A percentile compares a stretch with the other conserved stretches of the same genome.
Evolutionary conservation across 495 filamentous ascomycete genomes (phyloP).

Genomic region (Hypoxylon trugodes): DNA sequence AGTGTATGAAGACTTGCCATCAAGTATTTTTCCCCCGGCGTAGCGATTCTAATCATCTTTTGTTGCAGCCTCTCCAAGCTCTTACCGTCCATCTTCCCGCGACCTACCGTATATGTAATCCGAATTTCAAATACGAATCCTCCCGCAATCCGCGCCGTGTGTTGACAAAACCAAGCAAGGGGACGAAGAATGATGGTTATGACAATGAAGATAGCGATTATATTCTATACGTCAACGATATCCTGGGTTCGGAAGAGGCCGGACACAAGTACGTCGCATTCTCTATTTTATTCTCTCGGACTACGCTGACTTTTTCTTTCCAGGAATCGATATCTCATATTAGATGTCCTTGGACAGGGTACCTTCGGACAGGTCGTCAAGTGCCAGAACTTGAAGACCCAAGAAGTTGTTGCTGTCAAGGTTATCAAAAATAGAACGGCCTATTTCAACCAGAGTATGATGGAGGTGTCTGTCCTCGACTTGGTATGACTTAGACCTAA

Average conservation of each 20-base stretch:
- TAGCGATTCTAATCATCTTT: conserved; percentile 24
- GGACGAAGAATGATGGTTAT: conserved; percentile 97
- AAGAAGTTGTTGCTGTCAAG: conserved; percentile 98
- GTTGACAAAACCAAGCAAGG: conserved; percentile 99
- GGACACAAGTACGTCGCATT: conserved; percentile 82
- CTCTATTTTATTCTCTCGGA: neutral
- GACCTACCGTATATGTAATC: conserved; percentile 98
- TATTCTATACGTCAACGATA: conserved; percentile 99
- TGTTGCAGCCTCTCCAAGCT: conserved; percentile 86
- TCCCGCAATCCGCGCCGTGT: conserved; percentile 97
- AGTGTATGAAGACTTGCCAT: conserved; percentile 70
- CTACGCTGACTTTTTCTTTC: conserved; percentile 31
- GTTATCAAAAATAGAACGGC: conserved; percentile 99
- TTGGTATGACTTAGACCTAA: conserved; percentile 66
- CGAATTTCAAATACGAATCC: conserved; percentile 97
- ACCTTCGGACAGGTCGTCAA: conserved; percentile 99
- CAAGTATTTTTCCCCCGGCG: neutral
- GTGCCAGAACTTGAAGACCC: conserved; percentile 97
- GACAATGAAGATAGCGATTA: conserved; percentile 99
- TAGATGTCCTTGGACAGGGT: conserved; percentile 97
- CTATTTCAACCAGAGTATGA: conserved; percentile 99
- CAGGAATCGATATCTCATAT: conserved; percentile 96
- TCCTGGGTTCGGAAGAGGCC: conserved; percentile 95
- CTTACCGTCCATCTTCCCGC: conserved; percentile 91
- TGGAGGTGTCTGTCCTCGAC: conserved; percentile 99